phyloP scores from a whole-genome alignment of 2,329 filamentous ascomycete genomes.

The Paecilomyces formosus region DNA sequence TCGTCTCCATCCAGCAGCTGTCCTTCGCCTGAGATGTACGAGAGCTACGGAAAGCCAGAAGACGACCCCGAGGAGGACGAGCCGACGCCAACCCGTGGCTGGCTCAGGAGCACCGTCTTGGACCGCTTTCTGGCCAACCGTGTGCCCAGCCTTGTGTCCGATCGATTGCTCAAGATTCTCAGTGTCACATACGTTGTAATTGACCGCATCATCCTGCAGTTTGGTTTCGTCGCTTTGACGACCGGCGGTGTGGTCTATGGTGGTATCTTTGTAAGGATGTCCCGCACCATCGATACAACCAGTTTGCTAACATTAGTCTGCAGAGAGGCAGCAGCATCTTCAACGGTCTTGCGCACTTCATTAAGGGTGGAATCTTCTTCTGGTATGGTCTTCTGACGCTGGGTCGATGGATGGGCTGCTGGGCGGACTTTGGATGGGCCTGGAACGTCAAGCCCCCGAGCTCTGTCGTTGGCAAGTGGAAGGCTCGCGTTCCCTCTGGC shows the following conservation, averaged over 20 bases:
- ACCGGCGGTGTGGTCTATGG: constrained; percentile 71
- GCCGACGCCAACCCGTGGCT: constrained; percentile 20
- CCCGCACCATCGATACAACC: not conserved
- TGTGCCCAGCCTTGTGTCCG: constrained; percentile 50
- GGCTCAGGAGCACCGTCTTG: constrained; percentile 40
- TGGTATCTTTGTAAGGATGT: constrained; percentile 69
- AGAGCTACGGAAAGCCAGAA: constrained; percentile 41
- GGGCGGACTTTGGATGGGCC: constrained; percentile 85
- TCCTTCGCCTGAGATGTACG: constrained; percentile 39
- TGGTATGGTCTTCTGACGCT: constrained; percentile 84
- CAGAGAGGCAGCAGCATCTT: constrained; percentile 65
- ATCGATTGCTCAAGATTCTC: constrained; percentile 51
- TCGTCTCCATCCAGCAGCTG: constrained; percentile 52
- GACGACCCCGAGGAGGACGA: constrained; percentile 40
- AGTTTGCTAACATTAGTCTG: not conserved
- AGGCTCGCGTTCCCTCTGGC: constrained; percentile 58
- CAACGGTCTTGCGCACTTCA: constrained; percentile 82
- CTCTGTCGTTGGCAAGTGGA: constrained; percentile 55
- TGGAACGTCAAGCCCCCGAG: constrained; percentile 75
- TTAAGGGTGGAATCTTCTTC: constrained; percentile 93
- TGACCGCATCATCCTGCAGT: constrained; percentile 68
- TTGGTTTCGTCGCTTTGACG: constrained; percentile 66
- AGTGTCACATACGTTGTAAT: constrained; percentile 57
- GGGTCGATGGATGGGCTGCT: constrained; percentile 83
- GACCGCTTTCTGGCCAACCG: constrained; percentile 48